These are phyloP conservation scores for Penicillium frequentans DNA, from an alignment of 2,329 filamentous ascomycete genomes.

Conservation along the genomic window DNA sequence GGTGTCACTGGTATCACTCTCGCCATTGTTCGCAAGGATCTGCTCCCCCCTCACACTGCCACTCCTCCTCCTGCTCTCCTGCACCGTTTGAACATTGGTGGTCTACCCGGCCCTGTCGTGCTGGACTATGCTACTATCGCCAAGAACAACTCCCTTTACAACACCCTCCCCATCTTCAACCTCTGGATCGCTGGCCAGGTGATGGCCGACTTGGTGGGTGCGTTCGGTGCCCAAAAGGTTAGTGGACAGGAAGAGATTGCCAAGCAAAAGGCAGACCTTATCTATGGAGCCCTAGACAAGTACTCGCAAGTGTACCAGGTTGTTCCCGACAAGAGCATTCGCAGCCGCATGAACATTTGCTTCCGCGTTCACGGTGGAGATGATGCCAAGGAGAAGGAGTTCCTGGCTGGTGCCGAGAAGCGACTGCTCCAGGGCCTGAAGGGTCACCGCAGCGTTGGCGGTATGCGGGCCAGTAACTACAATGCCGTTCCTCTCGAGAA, in stretches of 20 bases:
- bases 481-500: conserved; percentile 68
- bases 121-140: conserved; percentile 81
- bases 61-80: conserved; percentile 70
- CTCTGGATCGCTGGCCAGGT: conserved; percentile 90
- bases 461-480: conserved; percentile 85
- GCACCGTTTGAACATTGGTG: conserved; percentile 72
- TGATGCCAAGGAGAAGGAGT: conserved; percentile 73
- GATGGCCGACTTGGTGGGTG: conserved; percentile 69
- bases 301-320: conserved; percentile 73
- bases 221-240: conserved; percentile 66
- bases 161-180: conserved; percentile 92
- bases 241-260: conserved; percentile 73
- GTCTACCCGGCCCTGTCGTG: conserved; percentile 64
- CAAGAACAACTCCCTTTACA: conserved; percentile 94
- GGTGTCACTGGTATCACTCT: conserved; percentile 84
- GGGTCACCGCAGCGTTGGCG: conserved; percentile 83
- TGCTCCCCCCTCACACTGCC: conserved; percentile 67
- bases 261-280: conserved; percentile 69
- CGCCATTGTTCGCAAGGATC: conserved; percentile 75
- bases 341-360: conserved; percentile 94
- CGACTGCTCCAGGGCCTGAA: conserved; percentile 76
- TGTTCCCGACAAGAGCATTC: conserved; percentile 71
- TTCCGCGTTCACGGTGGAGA: conserved; percentile 71
- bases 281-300: conserved; percentile 77
- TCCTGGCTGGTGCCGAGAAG: conserved; percentile 70